A percentile compares a stretch with the other conserved stretches of the same genome.
Conservation (phyloP, 306 rosid species). For the Crotalaria pallida region DNA sequence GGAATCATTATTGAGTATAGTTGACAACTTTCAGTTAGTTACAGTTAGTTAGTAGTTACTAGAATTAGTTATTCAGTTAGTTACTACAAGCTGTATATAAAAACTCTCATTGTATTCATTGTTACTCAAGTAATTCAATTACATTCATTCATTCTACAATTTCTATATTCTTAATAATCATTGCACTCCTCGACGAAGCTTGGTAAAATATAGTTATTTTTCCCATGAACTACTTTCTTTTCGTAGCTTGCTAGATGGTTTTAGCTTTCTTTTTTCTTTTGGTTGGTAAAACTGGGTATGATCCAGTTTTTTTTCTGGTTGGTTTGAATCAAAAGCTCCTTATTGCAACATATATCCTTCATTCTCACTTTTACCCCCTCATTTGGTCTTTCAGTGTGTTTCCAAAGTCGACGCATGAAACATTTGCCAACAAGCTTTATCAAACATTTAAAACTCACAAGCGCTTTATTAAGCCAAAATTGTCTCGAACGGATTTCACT, state of each 20-base stretch:
- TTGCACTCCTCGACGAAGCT: conserved; percentile 99
- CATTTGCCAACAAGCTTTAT: conserved; percentile 92
- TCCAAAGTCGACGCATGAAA: conserved; percentile 98
- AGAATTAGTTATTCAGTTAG: too few species aligned
- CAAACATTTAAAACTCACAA: conserved; percentile 81
- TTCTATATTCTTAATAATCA: too few species aligned
- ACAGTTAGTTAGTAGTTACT: too few species aligned
- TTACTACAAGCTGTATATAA: too few species aligned
- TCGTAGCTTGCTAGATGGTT: conserved; percentile 17
- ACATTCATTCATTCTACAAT: too few species aligned
- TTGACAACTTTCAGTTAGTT: too few species aligned
- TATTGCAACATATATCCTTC: not conserved
- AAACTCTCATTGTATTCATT: too few species aligned
- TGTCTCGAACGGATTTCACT: too few species aligned
- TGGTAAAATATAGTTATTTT: conserved; percentile 12
- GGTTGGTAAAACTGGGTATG: conserved; percentile 20
- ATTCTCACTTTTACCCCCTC: not conserved
- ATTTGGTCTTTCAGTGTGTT: conserved; percentile 77
- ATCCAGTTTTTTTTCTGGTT: conserved; percentile 15
- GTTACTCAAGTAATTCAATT: too few species aligned
- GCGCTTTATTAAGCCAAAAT: too few species aligned
- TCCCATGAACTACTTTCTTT: conserved; percentile 6
- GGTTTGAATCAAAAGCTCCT: conserved; percentile 16
- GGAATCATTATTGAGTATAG: too few species aligned
- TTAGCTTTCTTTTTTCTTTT: not conserved